Evolutionary conservation across 2,329 filamentous ascomycete genomes (phyloP), one percentile per base, ranked within the genome.

Genomic region (Diplocarpon mali): DNA sequence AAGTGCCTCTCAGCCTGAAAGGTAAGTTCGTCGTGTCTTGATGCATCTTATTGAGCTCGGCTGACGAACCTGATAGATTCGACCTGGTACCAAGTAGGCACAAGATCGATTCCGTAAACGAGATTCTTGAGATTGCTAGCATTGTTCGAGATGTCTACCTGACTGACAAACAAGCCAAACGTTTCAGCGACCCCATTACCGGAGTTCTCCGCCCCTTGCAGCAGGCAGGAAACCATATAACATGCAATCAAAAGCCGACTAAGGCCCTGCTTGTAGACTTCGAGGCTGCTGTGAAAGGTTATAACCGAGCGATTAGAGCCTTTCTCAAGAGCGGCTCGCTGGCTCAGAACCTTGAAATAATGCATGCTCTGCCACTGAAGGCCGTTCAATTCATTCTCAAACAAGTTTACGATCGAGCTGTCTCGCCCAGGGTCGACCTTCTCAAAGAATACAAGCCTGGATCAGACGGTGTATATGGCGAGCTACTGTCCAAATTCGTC

Each of bases 391-490:
- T 87, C 53, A 90, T 95, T 56, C 74, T 94, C 35, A 80, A 76
- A 44, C 89, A 98, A 62, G 83, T 87, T 16, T 96, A 95, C 66
- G 80, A 89, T 57, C 85, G 92, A 40, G 94, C 87, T 5, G 92
- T 98, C 7, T 92, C 89, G 2, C 89, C 87, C 5, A 79, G 84
- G 49, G 87, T 95, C 17, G 85, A 94, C 51, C 76, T 82, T 9
- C 76, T 96, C 11, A 78, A 80, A 47, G 81, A 85, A 56, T 95
- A 96, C 62, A 78, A 92, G 59, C 87, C 88, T 60, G 90, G 89
- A 55, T 86, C 85, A 53, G 87, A 94, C 64, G 90, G 94, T 56
- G 85, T 94, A 32, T 98, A 98, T 60, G 92, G 92, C 60, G 92
- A 98, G 64, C 76, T 98, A 20, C 72, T 92, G 27, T 83, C 88